Evolutionary conservation across 768 basidiomycete genomes (phyloP), one percentile per base, ranked within the genome.

Genomic region (Boletus rubropictus): DNA sequence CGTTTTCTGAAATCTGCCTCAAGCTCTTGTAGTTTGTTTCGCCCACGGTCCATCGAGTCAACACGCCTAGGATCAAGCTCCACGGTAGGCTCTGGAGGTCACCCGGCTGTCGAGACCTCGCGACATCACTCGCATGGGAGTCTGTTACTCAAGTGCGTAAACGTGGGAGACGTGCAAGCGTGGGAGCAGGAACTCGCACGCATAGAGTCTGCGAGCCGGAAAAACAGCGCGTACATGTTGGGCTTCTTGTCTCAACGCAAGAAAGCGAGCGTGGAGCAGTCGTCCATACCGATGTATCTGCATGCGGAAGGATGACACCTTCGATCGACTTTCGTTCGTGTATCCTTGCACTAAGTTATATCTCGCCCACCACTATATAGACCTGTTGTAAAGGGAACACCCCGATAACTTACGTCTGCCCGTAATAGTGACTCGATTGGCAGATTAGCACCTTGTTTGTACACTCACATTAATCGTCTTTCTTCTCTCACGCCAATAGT

Each of bases 131-230:
- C 45, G 14, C 47, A 27, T 11, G 59, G 39, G 6, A 55, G 53
- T 42, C 53, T 61, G 34, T 44, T 60, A 28, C 52, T 55, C 15
- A 60, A 61, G 56, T 64, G 37, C 56, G 66, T 48, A 56, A 68
- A 49, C 46, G 55, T 55, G 20, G 55, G 67, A 29, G 71, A 74
- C 35, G 69, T 80, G 60, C 69, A 72, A 45, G 87, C 82, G 53
- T 90, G 88, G 87, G 88, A 89, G 64, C 80, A 79, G 61, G 86
- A 89, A 70, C 73, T 88, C 37, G 79, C 74, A 50, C 74, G 78
- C 51, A 86, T 89, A 54, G 86, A 88, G 66, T 67, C 72, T 55
- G 69, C 69, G 64, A 84, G 79, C 65, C 77, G 76, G 44, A 62
- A 68, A 47, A 69, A 62, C 44, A 75, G 67, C 39, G 63, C 57